Percentiles rank a stretch among this genome's conserved stretches.
These are phyloP conservation scores for Hippophae rhamnoides DNA, from an alignment of 306 rosid genomes.

Conservation along the genomic window DNA sequence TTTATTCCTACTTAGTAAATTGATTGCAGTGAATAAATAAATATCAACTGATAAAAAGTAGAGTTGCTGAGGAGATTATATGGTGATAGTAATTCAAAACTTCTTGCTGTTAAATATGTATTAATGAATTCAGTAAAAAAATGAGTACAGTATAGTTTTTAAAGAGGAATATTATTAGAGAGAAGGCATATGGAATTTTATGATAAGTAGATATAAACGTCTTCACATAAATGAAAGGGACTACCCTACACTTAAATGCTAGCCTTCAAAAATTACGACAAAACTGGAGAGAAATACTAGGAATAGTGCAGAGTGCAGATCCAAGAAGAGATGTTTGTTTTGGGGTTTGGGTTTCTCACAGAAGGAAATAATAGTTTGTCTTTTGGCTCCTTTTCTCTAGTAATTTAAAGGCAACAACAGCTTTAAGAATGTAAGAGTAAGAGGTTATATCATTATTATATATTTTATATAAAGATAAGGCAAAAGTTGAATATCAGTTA, in stretches of 20 bases:
- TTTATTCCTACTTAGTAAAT: too few species aligned
- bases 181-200: constrained; percentile 2
- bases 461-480: constrained; percentile 3
- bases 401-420: constrained; percentile 10
- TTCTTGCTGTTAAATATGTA: too few species aligned
- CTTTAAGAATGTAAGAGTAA: constrained; percentile 2
- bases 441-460: constrained; percentile 9
- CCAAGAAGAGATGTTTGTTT: constrained; percentile 44
- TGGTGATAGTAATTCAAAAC: too few species aligned
- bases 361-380: constrained; percentile 29
- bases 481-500: not conserved
- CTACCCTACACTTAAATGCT: constrained; percentile 8
- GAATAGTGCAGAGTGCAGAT: constrained; percentile 24
- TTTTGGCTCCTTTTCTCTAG: constrained; percentile 22
- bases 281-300: not conserved
- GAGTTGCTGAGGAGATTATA: too few species aligned
- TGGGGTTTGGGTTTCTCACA: constrained; percentile 29
- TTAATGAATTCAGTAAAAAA: too few species aligned
- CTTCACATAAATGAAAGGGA: constrained; percentile 14
- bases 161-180: constrained; percentile 1
- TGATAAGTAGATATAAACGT: not conserved
- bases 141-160: too few species aligned
- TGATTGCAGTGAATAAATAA: too few species aligned
- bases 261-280: constrained; percentile 9
- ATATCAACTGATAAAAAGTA: too few species aligned